Evolutionary conservation across 2,329 filamentous ascomycete genomes (phyloP), one percentile per base, ranked within the genome.

Genomic region (Sphaerulina vaccinii): DNA sequence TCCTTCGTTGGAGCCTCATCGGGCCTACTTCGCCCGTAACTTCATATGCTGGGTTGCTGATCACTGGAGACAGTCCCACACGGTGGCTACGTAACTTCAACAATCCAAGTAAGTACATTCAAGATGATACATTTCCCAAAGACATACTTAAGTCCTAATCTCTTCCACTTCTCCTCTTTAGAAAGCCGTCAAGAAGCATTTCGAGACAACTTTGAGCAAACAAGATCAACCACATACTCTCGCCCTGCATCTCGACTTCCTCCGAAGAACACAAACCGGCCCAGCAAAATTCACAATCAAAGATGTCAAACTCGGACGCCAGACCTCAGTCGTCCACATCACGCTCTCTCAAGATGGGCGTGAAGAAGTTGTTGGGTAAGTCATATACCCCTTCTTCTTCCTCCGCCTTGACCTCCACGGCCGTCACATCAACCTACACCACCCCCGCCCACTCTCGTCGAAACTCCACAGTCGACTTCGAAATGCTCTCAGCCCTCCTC

Each of bases 21-120:
- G 46, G 46, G 36, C 46, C 46, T 49, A 49, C 46, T 43, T 42
- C 39, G 38, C 40, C 24, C 47, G 40, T 43, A 37, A 27, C 18
- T 19, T 43, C 47, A 43, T 32, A 24, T 37, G 47, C 41, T n/a
- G n/a, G n/a, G n/a, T n/a, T n/a, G n/a, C n/a, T 52, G 24, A 48
- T 22, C 29, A 15, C 2, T 39, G 24, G 23, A 29, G 3, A 29
- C 62, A 85, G 86, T 88, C 10, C 85, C 85, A 5, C 84, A 89
- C 67, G 86, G 86, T 46, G 86, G 86, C 52, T 86, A 85, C 61
- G 80, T 87, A 13, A 84, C 84, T 8, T 77, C 82, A 0, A 75
- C 79, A 42, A 77, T 89, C 55, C 56, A 58, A 41, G 58, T 55
- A 51, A 47, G 46, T 40, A 35, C 29, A 37, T n/a, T 39, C 23